Conservation (phyloP, 2,329 filamentous ascomycete species). For the Penicillium italicum region DNA sequence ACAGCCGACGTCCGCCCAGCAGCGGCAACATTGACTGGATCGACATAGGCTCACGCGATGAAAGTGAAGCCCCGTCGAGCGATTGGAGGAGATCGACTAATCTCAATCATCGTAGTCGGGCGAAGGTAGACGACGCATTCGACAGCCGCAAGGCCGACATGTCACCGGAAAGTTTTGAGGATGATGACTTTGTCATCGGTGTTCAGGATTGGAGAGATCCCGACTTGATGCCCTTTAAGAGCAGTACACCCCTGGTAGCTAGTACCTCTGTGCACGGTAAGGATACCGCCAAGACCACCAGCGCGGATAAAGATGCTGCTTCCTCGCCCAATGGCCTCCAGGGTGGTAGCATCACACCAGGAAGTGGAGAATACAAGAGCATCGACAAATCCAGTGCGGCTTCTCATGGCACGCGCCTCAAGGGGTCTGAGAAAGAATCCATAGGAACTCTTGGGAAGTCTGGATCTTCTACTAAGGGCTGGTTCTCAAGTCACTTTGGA, state of each 20-base stretch:
- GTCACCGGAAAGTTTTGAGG: conserved; percentile 31
- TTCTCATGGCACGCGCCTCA: conserved; percentile 12
- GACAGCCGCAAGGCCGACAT: conserved; percentile 23
- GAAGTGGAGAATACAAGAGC: conserved; percentile 66
- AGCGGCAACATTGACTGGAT: conserved; percentile 75
- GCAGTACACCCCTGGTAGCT: conserved; percentile 22
- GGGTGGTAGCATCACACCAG: conserved; percentile 66
- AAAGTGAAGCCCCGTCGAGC: conserved; percentile 38
- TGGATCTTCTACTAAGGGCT: conserved; percentile 22
- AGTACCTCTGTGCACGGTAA: conserved; percentile 25
- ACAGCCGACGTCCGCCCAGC: conserved; percentile 64
- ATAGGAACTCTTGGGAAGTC: conserved; percentile 8
- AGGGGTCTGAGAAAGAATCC: conserved; percentile 12
- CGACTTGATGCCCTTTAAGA: conserved; percentile 57
- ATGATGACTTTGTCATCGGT: conserved; percentile 73
- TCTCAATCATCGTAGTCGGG: conserved; percentile 27
- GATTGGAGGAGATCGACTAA: conserved; percentile 19
- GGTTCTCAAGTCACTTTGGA: conserved; percentile 37
- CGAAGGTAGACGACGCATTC: conserved; percentile 10
- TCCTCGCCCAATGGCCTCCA: conserved; percentile 44
- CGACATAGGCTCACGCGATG: conserved; percentile 62
- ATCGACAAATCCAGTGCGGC: conserved; percentile 33
- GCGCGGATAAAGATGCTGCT: conserved; percentile 31
- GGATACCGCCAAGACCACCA: conserved; percentile 29
- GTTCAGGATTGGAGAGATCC: conserved; percentile 84